phyloP scores from a whole-genome alignment of 192 early-diverging fungal species.

The Lobosporangium transversale region DNA sequence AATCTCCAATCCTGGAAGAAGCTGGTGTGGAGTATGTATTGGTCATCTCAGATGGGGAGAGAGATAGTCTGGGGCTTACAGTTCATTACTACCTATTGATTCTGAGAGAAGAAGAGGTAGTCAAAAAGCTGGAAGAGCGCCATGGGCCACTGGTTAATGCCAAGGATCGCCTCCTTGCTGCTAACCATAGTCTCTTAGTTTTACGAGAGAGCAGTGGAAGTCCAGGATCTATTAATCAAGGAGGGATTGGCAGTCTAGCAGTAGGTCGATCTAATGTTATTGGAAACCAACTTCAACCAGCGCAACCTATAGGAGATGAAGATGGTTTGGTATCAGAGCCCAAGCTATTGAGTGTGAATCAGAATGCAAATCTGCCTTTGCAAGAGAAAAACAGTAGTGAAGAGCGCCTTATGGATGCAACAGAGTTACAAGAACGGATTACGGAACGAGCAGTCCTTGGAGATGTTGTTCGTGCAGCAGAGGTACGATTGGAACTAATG shows the following conservation, averaged over 20 bases:
- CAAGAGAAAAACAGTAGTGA: constrained; percentile 13
- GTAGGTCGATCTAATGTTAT: background rate
- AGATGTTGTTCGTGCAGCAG: constrained; percentile 47
- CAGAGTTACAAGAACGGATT: constrained; percentile 42
- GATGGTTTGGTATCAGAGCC: background rate
- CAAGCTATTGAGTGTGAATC: background rate
- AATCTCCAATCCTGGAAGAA: constrained; percentile 29
- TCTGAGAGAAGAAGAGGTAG: constrained; percentile 43
- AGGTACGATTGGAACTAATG: constrained; percentile 40
- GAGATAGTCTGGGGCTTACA: constrained; percentile 33
- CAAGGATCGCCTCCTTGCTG: constrained; percentile 33
- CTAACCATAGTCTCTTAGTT: constrained; percentile 7
- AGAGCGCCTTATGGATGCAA: constrained; percentile 39
- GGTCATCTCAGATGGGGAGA: constrained; percentile 37
- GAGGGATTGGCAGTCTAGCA: background rate
- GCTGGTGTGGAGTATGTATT: constrained; percentile 46
- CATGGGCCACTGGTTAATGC: constrained; percentile 42
- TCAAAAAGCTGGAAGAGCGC: constrained; percentile 46
- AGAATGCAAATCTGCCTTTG: background rate
- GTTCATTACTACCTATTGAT: constrained; percentile 48
- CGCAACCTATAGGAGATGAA: constrained; percentile 1
- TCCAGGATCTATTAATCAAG: constrained; percentile 1
- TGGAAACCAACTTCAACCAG: constrained; percentile 7
- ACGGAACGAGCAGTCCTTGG: constrained; percentile 41
- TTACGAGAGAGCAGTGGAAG: background rate